phyloP scores from a whole-genome alignment of 768 basidiomycete genomes.

The Boletus fagicola region DNA sequence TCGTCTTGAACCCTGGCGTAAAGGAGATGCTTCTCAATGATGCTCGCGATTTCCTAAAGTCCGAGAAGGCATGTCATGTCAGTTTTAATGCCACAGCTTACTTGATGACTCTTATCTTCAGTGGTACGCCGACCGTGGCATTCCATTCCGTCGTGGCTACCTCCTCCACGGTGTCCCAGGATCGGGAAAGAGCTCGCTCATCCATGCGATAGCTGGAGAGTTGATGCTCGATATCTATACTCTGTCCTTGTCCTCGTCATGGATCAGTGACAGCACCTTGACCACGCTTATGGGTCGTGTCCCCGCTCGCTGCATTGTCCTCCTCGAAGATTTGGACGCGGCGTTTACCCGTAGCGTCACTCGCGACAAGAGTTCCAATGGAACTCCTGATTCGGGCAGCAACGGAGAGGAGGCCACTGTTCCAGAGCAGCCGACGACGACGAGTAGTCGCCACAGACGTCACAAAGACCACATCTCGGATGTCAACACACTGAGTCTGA shows the following conservation, averaged over 20 bases:
- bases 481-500: conserved; percentile 77
- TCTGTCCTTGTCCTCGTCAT: conserved; percentile 79
- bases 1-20: conserved; percentile 84
- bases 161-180: conserved; percentile 83
- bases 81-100: neutral
- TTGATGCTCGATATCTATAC: conserved; percentile 91
- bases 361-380: conserved; percentile 55
- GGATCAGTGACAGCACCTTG: conserved; percentile 86
- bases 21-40: conserved; percentile 87
- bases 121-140: conserved; percentile 94
- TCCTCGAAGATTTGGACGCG: conserved; percentile 89
- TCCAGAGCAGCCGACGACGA: conserved; percentile 30
- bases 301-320: conserved; percentile 79
- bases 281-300: conserved; percentile 86
- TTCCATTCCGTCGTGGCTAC: conserved; percentile 88
- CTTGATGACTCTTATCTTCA: conserved; percentile 26
- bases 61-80: conserved; percentile 60
- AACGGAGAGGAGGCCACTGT: conserved; percentile 34
- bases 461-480: conserved; percentile 65
- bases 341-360: conserved; percentile 77
- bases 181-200: conserved; percentile 82
- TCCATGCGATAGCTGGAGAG: conserved; percentile 85
- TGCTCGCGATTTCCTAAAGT: conserved; percentile 77
- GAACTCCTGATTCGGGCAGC: conserved; percentile 39
- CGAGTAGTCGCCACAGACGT: conserved; percentile 43